phyloP scores from a whole-genome alignment of 2,329 filamentous ascomycete species.

The Penicillium vulpinum region DNA sequence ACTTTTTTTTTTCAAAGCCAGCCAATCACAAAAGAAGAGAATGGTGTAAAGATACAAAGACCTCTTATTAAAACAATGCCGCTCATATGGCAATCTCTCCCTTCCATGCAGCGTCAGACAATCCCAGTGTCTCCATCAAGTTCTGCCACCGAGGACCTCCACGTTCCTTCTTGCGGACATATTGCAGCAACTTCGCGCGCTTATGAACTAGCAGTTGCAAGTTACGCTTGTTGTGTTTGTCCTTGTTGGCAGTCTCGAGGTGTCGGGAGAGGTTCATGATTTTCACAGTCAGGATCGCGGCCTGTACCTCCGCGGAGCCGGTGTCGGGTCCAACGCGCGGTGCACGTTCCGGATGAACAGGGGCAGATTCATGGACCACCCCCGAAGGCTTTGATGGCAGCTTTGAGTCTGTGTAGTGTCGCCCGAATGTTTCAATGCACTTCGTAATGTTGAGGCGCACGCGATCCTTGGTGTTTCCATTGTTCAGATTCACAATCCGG shows the following conservation, averaged over 20 bases:
- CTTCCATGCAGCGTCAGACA: constrained; percentile 87
- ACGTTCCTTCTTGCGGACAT: constrained; percentile 84
- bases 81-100: constrained; percentile 75
- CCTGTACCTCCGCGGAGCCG: constrained; percentile 95
- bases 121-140: constrained; percentile 77
- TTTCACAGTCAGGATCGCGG: constrained; percentile 91
- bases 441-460: constrained; percentile 79
- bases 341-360: constrained; percentile 46
- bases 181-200: constrained; percentile 82
- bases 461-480: constrained; percentile 75
- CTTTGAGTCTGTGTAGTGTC: constrained; percentile 77
- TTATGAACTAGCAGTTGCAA: constrained; percentile 81
- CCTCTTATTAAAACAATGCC: constrained; percentile 16
- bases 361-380: constrained; percentile 45
- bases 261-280: constrained; percentile 78
- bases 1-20: constrained; percentile 12
- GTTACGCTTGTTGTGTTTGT: constrained; percentile 94
- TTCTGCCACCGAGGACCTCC: constrained; percentile 89
- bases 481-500: constrained; percentile 75
- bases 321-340: constrained; percentile 86
- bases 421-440: constrained; percentile 83
- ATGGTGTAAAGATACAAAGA: constrained; percentile 7
- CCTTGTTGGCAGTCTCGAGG: constrained; percentile 71
- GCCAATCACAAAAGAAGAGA: constrained; percentile 1
- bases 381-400: constrained; percentile 61